Base-by-base conservation (phyloP, 108 stramenopile species). In the Schizochytrium sp. region DNA sequence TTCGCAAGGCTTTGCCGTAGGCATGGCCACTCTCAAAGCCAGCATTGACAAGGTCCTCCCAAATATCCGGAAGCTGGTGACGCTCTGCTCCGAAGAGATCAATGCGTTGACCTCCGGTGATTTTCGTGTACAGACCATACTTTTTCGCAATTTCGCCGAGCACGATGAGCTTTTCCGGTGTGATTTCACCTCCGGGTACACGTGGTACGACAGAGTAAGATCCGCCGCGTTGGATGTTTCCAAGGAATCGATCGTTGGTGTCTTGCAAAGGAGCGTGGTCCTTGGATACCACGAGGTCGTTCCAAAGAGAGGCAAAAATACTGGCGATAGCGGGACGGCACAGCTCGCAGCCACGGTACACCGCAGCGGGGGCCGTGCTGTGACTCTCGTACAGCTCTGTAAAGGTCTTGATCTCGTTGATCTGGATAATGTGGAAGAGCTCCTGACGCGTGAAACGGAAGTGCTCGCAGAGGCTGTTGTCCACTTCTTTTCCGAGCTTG, bases 211-310 rank as follows among this genome's bases (percentile, higher is more conserved):
- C 96, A 8, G 96, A 97, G 92, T 97, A 97, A 8, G 97, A 95
- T 61, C 97, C 97, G 58, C 97, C 96, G 76, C 97, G 93, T 91
- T 97, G 97, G 96, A 97, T 97, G 91, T 97, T 97, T 61, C 95
- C 97, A 50, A 97, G 89, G 64, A 96, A 91, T 55, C 97, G 95
- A 90, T 97, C 97, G 87, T 97, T 97, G 58, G 97, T 97, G 88
- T 97, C 97, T 93, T 96, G 96, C 5, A 97, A 93, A 41, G 94
- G 93, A 59, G 94, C 94, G 38, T 94, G 92, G 47, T 94, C 95
- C n/a, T 93, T 92, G 87, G 94, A 94, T 57, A 97, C 87, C 87
- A 96, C 61, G 87, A 72, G 57, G 8, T 94, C 96, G 91, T 97
- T 97, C 92, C 93, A 88, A 40, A 96, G 90, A 3, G 96, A 96